These are phyloP conservation scores for Apiosordaria backusii DNA, from an alignment of 495 filamentous ascomycete genomes.

Conservation along the genomic window DNA sequence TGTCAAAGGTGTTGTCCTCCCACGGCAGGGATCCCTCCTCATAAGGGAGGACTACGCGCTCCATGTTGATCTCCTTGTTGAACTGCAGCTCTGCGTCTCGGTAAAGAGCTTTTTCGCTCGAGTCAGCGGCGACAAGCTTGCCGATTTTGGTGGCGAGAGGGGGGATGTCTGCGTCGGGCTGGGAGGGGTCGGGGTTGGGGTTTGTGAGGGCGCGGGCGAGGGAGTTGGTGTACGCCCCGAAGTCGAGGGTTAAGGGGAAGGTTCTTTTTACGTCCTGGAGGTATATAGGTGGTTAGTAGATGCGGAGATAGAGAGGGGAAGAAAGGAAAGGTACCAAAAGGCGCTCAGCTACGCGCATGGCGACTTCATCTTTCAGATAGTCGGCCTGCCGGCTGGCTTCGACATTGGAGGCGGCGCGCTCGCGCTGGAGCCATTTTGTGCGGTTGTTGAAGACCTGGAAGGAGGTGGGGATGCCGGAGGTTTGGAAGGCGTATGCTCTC, in stretches of 20 bases:
- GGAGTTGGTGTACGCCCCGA: slow-evolving; percentile 94
- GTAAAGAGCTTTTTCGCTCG: slow-evolving; percentile 71
- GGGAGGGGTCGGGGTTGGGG: slow-evolving; percentile 60
- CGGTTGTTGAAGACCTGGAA: slow-evolving; percentile 88
- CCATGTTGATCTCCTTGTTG: slow-evolving; percentile 71
- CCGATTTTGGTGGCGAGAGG: slow-evolving; percentile 65
- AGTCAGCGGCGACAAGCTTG: slow-evolving; percentile 74
- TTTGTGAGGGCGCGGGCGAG: slow-evolving; percentile 75
- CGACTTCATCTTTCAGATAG: slow-evolving; percentile 90
- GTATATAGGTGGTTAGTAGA: background rate
- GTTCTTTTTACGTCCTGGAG: slow-evolving; percentile 82
- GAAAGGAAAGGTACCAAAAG: slow-evolving; percentile 57
- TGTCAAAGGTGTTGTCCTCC: slow-evolving; percentile 73
- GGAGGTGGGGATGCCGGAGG: slow-evolving; percentile 62
- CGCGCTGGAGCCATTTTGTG: slow-evolving; percentile 84
- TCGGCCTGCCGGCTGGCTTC: slow-evolving; percentile 74
- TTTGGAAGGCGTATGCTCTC: slow-evolving; percentile 70
- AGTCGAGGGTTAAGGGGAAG: slow-evolving; percentile 82
- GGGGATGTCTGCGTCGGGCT: slow-evolving; percentile 47
- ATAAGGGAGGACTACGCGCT: slow-evolving; percentile 65
- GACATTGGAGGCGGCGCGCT: slow-evolving; percentile 70
- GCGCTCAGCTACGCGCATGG: slow-evolving; percentile 77
- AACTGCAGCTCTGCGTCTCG: slow-evolving; percentile 75
- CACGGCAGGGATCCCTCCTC: slow-evolving; percentile 69
- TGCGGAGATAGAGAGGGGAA: background rate